Evolutionary conservation across 345 rosid species (phyloP).

Genomic region (Citrus australasica): DNA sequence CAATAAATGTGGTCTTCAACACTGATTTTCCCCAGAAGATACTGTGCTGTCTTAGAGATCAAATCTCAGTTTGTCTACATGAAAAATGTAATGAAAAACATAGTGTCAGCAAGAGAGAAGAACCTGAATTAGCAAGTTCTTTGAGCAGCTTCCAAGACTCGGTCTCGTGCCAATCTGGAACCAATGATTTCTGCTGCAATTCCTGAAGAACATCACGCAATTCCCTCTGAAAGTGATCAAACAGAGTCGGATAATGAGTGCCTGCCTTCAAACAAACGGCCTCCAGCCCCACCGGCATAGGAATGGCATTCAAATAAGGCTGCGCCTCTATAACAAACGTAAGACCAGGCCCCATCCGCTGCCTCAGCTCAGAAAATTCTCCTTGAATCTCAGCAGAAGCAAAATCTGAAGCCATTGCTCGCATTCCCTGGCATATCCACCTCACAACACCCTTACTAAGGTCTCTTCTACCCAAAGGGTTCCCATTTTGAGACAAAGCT

Average conservation of each 20-base stretch:
- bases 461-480: conserved; percentile 76
- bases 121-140: conserved; percentile 90
- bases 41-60: neutral
- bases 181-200: conserved; percentile 39
- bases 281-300: conserved; percentile 83
- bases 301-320: conserved; percentile 74
- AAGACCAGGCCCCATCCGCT: conserved; percentile 76
- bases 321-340: conserved; percentile 90
- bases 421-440: conserved; percentile 87
- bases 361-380: conserved; percentile 71
- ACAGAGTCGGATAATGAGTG: conserved; percentile 84
- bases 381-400: conserved; percentile 73
- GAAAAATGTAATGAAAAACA: neutral
- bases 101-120: conserved; percentile 3
- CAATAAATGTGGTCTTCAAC: neutral
- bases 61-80: neutral
- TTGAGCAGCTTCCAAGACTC: conserved; percentile 90
- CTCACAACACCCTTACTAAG: conserved; percentile 71
- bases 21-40: neutral
- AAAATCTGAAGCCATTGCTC: conserved; percentile 77
- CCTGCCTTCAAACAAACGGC: conserved; percentile 82
- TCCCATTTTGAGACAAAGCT: conserved; percentile 65
- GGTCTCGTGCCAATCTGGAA: conserved; percentile 65
- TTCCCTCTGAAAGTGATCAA: conserved; percentile 95
- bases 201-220: conserved; percentile 74